phyloP scores from a whole-genome alignment of 129 eudicot species.

The Calendula officinalis region DNA sequence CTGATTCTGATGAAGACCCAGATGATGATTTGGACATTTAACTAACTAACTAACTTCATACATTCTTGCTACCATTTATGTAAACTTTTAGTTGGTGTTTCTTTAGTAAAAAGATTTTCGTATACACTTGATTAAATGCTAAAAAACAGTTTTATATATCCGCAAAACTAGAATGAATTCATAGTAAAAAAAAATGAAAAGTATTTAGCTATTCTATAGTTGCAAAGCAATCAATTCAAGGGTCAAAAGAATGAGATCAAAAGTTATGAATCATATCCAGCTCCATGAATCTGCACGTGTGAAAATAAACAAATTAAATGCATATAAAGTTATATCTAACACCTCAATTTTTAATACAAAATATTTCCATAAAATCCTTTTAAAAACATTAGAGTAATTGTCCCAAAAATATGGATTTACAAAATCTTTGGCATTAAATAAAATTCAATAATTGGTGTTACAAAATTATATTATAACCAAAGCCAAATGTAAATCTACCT shows the following conservation, averaged over 20 bases:
- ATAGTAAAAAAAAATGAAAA: background rate
- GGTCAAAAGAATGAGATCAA: conserved; percentile 39
- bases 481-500: no score
- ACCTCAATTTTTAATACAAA: no score
- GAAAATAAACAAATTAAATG: background rate
- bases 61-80: background rate
- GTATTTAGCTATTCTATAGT: conserved; percentile 14
- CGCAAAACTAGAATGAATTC: conserved; percentile 5
- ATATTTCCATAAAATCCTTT: no score
- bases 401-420: no score
- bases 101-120: background rate
- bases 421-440: no score
- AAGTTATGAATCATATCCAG: conserved; percentile 22
- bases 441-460: no score
- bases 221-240: conserved; percentile 30
- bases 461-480: no score
- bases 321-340: no score
- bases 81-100: no score
- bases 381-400: no score
- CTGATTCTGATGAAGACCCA: conserved; percentile 98
- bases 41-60: no score
- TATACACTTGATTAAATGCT: no score
- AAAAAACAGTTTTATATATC: conserved; percentile 1
- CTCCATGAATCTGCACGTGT: conserved; percentile 16
- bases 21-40: conserved; percentile 98